Evolutionary conservation across 2,329 filamentous ascomycete species (phyloP).

Genomic region (Pseudopithomyces chartarum): DNA sequence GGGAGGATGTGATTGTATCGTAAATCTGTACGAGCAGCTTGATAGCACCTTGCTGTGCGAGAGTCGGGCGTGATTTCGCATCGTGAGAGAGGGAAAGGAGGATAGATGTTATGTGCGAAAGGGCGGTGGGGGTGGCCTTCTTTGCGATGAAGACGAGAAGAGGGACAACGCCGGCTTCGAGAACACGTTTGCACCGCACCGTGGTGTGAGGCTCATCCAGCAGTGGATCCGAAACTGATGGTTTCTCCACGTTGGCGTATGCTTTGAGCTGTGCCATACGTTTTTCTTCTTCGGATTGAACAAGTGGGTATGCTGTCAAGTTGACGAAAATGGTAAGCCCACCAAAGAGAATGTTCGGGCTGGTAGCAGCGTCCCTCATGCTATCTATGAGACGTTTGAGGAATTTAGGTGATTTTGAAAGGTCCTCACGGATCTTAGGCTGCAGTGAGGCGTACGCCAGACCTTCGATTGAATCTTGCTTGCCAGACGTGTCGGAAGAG

Average conservation of each 20-base stretch:
- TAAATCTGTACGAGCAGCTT: conserved; percentile 78
- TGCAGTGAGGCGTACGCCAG: conserved; percentile 90
- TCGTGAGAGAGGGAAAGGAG: conserved; percentile 77
- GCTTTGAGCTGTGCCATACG: conserved; percentile 90
- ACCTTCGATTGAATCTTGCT: conserved; percentile 81
- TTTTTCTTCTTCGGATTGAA: conserved; percentile 85
- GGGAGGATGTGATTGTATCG: conserved; percentile 56
- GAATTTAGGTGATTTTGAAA: conserved; percentile 71
- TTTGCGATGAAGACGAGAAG: conserved; percentile 78
- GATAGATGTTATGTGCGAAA: conserved; percentile 76
- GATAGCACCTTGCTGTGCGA: conserved; percentile 93
- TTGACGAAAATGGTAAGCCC: conserved; percentile 85
- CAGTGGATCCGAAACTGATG: conserved; percentile 65
- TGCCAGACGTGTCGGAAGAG: conserved; percentile 60
- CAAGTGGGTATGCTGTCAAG: conserved; percentile 78
- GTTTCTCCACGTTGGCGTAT: conserved; percentile 84
- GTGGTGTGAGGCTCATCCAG: conserved; percentile 78
- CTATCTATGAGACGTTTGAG: conserved; percentile 71
- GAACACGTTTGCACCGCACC: conserved; percentile 75
- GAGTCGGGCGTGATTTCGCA: conserved; percentile 72
- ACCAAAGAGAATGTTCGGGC: conserved; percentile 75
- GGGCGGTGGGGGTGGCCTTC: conserved; percentile 70
- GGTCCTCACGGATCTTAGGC: conserved; percentile 80
- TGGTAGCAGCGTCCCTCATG: conserved; percentile 49
- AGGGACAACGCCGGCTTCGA: conserved; percentile 78